Evolutionary conservation across 257 asterid genomes (phyloP).

Genomic region (Solanum paucissectum): DNA sequence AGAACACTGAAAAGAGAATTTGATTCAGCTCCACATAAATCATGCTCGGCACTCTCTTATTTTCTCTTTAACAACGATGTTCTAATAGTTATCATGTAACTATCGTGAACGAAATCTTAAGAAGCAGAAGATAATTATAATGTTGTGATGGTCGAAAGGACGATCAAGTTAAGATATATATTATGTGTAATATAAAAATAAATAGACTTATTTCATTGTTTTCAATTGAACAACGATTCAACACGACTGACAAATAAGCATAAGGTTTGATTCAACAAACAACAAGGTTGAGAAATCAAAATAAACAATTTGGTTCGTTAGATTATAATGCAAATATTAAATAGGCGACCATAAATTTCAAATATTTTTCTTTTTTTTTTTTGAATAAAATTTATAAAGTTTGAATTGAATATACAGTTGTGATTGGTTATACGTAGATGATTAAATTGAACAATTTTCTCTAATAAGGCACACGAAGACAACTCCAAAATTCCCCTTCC

Average conservation of each 20-base stretch:
- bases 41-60: fast-evolving
- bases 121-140: neutral
- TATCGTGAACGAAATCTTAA: fast-evolving
- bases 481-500: neutral
- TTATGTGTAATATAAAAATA: neutral
- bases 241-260: no score
- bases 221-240: neutral
- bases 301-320: no score
- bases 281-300: neutral
- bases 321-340: neutral
- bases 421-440: neutral
- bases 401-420: neutral
- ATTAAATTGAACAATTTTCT: neutral
- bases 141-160: neutral
- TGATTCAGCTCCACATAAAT: neutral
- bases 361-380: neutral
- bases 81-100: no score
- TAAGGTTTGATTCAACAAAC: neutral
- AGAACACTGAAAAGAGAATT: fast-evolving
- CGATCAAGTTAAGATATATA: neutral
- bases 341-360: neutral
- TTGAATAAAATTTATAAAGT: neutral
- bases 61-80: no score
- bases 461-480: neutral
- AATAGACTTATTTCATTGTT: fast-evolving